phyloP scores from a whole-genome alignment of 805 yeast genomes.

The Candida namnaoensis region DNA sequence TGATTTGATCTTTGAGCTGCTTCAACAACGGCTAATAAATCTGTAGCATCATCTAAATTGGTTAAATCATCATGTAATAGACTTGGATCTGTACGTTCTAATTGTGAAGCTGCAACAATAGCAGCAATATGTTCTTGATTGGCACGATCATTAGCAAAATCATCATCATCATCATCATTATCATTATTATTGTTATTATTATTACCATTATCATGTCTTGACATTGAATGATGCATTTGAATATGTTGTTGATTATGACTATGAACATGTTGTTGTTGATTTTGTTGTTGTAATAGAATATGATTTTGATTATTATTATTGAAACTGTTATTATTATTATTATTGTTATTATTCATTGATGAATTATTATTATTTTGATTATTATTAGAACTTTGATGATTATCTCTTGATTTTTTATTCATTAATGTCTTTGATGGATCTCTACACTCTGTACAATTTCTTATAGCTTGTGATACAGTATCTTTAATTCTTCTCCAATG shows the following conservation, averaged over 20 bases:
- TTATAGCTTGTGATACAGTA: conserved; percentile 72
- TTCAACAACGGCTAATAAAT: conserved; percentile 43
- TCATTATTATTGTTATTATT: not conserved
- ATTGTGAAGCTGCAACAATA: conserved; percentile 1
- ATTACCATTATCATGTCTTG: too few species aligned
- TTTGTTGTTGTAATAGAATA: conserved; percentile 9
- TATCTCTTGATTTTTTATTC: conserved; percentile 8
- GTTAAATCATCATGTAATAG: conserved; percentile 13
- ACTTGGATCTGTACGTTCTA: conserved; percentile 9
- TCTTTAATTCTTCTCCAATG: conserved; percentile 91
- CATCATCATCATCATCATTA: not conserved
- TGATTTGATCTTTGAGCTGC: conserved; percentile 33
- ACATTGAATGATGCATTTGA: too few species aligned
- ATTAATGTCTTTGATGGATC: conserved; percentile 11
- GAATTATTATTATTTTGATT: not conserved
- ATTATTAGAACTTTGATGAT: not conserved
- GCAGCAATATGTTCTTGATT: conserved; percentile 1
- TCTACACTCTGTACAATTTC: conserved; percentile 64
- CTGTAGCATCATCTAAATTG: conserved; percentile 16
- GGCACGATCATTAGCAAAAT: not conserved
- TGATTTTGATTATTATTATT: conserved; percentile 3
- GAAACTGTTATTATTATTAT: conserved; percentile 2
- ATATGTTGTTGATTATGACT: too few species aligned
- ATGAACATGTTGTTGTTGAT: not conserved
- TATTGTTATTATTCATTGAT: conserved; percentile 6